phyloP scores from a whole-genome alignment of 1,139 yeast species.

The Scheffersomyces parashehatae region DNA sequence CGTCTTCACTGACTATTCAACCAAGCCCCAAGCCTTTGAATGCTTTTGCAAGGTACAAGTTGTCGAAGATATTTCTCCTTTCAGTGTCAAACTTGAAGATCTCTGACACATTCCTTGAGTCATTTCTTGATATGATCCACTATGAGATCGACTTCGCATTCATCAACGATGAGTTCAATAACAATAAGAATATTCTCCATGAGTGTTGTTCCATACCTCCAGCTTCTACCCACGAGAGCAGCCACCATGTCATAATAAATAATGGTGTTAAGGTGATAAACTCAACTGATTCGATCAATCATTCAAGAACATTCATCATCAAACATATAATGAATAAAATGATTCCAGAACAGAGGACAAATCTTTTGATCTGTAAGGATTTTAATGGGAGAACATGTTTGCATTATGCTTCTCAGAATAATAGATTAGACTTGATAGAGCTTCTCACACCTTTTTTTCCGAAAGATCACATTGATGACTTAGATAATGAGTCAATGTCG shows the following conservation, averaged over 20 bases:
- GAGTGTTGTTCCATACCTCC: constrained; percentile 47
- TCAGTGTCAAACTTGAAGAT: constrained; percentile 57
- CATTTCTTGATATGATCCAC: constrained; percentile 45
- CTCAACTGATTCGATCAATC: constrained; percentile 43
- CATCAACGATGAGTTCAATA: constrained; percentile 42
- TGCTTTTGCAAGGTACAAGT: constrained; percentile 34
- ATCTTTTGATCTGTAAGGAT: constrained; percentile 47
- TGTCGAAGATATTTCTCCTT: constrained; percentile 65
- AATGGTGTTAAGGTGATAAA: constrained; percentile 48
- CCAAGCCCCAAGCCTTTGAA: constrained; percentile 5
- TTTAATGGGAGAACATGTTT: constrained; percentile 80
- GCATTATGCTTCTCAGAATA: constrained; percentile 82
- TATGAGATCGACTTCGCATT: constrained; percentile 43
- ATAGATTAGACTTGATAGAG: constrained; percentile 56
- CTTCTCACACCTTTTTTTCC: constrained; percentile 45
- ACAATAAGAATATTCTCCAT: constrained; percentile 42
- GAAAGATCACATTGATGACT: constrained; percentile 42
- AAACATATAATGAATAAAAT: constrained; percentile 31
- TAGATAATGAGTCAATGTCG: constrained; percentile 76
- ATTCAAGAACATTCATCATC: constrained; percentile 42
- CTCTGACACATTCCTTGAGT: constrained; percentile 47
- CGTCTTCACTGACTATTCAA: not conserved
- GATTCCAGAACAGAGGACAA: constrained; percentile 17
- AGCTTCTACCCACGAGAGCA: constrained; percentile 31
- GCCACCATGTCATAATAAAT: constrained; percentile 38